Evolutionary conservation across 306 rosid genomes (phyloP).

Genomic region (Malus orientalis): DNA sequence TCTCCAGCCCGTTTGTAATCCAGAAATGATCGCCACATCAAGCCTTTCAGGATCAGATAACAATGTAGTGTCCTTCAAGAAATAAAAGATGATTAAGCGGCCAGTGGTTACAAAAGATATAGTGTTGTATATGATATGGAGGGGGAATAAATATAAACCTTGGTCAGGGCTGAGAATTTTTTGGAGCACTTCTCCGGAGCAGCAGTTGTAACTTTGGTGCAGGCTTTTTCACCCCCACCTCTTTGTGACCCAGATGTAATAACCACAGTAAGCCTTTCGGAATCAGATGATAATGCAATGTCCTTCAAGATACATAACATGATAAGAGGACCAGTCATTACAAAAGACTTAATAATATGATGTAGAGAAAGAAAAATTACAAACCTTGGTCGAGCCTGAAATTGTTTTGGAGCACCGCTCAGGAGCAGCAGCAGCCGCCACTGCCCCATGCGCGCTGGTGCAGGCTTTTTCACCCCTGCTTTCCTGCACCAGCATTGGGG

Average conservation of each 20-base stretch:
- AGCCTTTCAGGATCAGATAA: not conserved
- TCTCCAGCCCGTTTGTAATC: not conserved
- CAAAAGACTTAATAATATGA: not conserved
- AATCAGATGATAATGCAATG: not conserved
- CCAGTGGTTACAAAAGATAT: not conserved
- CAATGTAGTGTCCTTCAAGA: not conserved
- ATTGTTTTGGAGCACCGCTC: not conserved
- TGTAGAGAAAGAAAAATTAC: not conserved
- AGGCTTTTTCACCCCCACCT: not conserved
- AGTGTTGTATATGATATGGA: not conserved
- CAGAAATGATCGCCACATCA: not conserved
- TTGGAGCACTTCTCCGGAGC: not conserved
- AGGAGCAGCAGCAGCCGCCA: not conserved
- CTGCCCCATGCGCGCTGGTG: slow-evolving; percentile 11
- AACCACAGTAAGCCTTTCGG: not conserved
- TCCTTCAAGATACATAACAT: not conserved
- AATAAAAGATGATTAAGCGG: not conserved
- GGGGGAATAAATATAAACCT: not conserved
- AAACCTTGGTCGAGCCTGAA: slow-evolving; percentile 15
- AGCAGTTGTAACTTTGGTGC: not conserved
- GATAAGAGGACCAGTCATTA: not conserved
- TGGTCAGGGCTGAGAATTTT: not conserved
- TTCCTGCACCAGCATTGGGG: slow-evolving; percentile 1
- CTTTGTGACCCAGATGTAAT: not conserved
- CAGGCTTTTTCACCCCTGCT: slow-evolving; percentile 6